These are phyloP conservation scores for Septoria linicola DNA, from an alignment of 2,329 filamentous ascomycete species.

Conservation along the genomic window DNA sequence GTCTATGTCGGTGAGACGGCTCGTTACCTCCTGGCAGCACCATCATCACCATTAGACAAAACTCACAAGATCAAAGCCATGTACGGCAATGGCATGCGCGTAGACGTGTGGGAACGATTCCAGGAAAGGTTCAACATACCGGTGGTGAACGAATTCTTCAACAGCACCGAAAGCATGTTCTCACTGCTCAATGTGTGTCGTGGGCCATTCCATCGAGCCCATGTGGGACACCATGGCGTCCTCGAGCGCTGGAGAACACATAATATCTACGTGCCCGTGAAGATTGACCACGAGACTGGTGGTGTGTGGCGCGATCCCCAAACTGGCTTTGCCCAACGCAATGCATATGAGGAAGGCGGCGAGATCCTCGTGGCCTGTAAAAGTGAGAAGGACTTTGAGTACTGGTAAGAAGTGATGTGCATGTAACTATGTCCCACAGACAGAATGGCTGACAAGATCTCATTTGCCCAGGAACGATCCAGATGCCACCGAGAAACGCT, in stretches of 20 bases:
- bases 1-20: slow-evolving; percentile 78
- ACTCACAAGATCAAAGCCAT: slow-evolving; percentile 60
- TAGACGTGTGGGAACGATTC: slow-evolving; percentile 68
- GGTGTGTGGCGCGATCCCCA: slow-evolving; percentile 64
- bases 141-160: slow-evolving; percentile 72
- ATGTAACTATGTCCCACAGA: too few relatives aligned
- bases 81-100: slow-evolving; percentile 66
- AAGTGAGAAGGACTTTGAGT: slow-evolving; percentile 60
- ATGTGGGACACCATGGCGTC: slow-evolving; percentile 70
- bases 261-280: slow-evolving; percentile 63
- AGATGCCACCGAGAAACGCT: slow-evolving; percentile 61
- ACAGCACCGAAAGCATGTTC: slow-evolving; percentile 71
- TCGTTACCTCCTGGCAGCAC: slow-evolving; percentile 68
- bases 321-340: slow-evolving; percentile 65
- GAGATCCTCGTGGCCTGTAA: slow-evolving; percentile 69
- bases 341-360: slow-evolving; percentile 66
- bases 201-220: slow-evolving; percentile 61
- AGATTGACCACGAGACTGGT: slow-evolving; percentile 66
- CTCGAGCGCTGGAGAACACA: slow-evolving; percentile 55
- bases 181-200: slow-evolving; percentile 44
- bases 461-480: slow-evolving; percentile 51
- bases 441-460: too few relatives aligned
- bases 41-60: slow-evolving; percentile 61
- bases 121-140: slow-evolving; percentile 62
- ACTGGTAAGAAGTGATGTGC: slow-evolving; percentile 46